Percentiles rank a stretch among this genome's conserved stretches.
Evolutionary conservation across 108 stramenopile genomes (phyloP).

Genomic region (Cyclotella baltica): DNA sequence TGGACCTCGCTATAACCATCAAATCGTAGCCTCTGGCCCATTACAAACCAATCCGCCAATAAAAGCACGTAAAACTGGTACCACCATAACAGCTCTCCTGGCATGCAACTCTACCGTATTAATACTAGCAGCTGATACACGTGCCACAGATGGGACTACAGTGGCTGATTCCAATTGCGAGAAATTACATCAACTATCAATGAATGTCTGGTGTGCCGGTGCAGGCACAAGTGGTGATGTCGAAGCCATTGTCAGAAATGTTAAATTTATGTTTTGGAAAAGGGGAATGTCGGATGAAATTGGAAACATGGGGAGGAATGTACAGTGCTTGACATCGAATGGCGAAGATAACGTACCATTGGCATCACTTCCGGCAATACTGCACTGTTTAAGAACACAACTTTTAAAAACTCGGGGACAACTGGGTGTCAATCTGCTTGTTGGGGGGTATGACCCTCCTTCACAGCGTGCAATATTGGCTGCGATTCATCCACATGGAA

Average conservation of each 20-base stretch:
- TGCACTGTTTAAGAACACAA: slow-evolving; percentile 28
- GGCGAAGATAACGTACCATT: slow-evolving; percentile 16
- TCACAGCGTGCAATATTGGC: slow-evolving; percentile 55
- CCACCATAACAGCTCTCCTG: slow-evolving; percentile 68
- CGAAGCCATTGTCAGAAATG: slow-evolving; percentile 67
- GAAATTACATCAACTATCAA: slow-evolving; percentile 74
- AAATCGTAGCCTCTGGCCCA: not conserved
- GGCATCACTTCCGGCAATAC: slow-evolving; percentile 51
- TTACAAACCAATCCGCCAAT: slow-evolving; percentile 7
- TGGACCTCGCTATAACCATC: slow-evolving; percentile 2
- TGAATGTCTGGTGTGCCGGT: slow-evolving; percentile 75
- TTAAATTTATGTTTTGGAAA: slow-evolving; percentile 54
- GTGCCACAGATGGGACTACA: slow-evolving; percentile 75
- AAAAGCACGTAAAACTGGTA: slow-evolving; percentile 62
- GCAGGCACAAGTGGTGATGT: slow-evolving; percentile 89
- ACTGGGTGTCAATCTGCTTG: slow-evolving; percentile 78
- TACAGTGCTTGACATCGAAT: not conserved
- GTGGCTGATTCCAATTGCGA: slow-evolving; percentile 83
- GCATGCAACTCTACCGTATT: slow-evolving; percentile 36
- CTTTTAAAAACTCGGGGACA: slow-evolving; percentile 43
- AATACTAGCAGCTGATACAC: slow-evolving; percentile 82
- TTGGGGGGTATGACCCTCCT: slow-evolving; percentile 69
- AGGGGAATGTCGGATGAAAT: slow-evolving; percentile 24
- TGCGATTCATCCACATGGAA: slow-evolving; percentile 86
- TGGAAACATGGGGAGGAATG: slow-evolving; percentile 20